Base-by-base conservation (phyloP, 1,284 basidiomycete species). In the Chiua sp. region DNA sequence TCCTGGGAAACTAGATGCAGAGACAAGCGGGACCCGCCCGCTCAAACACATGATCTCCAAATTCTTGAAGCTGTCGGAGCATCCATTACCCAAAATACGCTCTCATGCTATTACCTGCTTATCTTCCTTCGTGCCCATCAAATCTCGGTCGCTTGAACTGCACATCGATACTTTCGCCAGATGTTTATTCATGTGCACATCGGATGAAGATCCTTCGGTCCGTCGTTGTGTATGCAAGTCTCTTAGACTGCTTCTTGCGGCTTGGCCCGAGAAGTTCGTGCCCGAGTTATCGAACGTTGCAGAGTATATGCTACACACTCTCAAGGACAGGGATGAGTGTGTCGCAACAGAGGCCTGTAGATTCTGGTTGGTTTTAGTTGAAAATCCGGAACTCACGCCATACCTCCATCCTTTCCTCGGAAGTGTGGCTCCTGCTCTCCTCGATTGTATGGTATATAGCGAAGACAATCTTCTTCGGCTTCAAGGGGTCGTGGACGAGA, bases 291-390 rank as follows among this genome's bases (percentile, higher is more conserved):
- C 81, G 53, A 96, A 95, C 69, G 95, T 99, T 49, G 96, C 98
- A 47, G 95, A 98, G 74, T 99, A 98, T 78, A 99, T 99, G 93
- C 85, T 98, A 46, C 98, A 96, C 80, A 98, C 95, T 42, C 98
- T 94, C 12, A 94, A 96, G 76, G 97, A 98, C 82, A 90, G 92
- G 78, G 93, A 98, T 75, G 95, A 98, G 79, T 89, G 88, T 59
- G 95, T 98, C 56, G 95, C 96, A 6, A 82, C 98, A 47, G 96
- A 98, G 78, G 98, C 98, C 18, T 98, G 96, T 84, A 98, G 99
- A 82, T 99, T 99, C 78, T 99, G 98, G 98, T 85, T 99, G 64
- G 98, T 96, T 2, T 99, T 99, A 72, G 96, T 97, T 20, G 98
- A 99, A 75, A 95, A 98, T 71, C 87, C 89, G 16, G 90, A 93